Conservation (phyloP, 768 basidiomycete species). For the Lyophyllum shimeji region DNA sequence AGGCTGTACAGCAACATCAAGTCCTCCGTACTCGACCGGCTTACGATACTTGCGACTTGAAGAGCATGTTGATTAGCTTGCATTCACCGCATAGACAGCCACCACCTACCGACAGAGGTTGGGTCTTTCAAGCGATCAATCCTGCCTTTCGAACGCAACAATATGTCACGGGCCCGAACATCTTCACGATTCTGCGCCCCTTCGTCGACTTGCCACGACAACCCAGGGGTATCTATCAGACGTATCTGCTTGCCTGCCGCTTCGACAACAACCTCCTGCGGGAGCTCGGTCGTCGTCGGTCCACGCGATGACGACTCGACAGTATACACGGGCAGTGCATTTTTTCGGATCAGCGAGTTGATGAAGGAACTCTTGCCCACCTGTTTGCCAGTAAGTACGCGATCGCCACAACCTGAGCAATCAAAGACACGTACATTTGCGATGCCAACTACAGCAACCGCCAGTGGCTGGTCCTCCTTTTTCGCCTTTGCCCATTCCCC, state of each 20-base stretch:
- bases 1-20: constrained; percentile 87
- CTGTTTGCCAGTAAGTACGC: constrained; percentile 31
- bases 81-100: background rate
- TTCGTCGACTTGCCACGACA: constrained; percentile 51
- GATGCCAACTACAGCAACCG: constrained; percentile 80
- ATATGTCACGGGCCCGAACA: constrained; percentile 65
- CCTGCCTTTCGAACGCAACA: constrained; percentile 77
- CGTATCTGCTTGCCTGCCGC: constrained; percentile 51
- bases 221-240: constrained; percentile 88
- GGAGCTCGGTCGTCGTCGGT: constrained; percentile 71
- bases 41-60: constrained; percentile 67
- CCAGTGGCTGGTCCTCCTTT: constrained; percentile 47
- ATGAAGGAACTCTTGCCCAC: constrained; percentile 84
- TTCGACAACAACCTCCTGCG: constrained; percentile 60
- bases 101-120: constrained; percentile 57
- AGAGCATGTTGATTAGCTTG: constrained; percentile 11
- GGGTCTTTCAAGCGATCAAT: constrained; percentile 88
- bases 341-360: constrained; percentile 66
- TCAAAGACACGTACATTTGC: constrained; percentile 59
- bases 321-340: constrained; percentile 60
- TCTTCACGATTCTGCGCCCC: constrained; percentile 36
- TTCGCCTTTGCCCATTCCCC: constrained; percentile 47
- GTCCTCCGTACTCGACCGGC: constrained; percentile 72
- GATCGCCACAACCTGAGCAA: background rate
- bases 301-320: constrained; percentile 48